Base-by-base conservation (phyloP, 2,329 filamentous ascomycete species). In the Aspergillus novoparasiticus region DNA sequence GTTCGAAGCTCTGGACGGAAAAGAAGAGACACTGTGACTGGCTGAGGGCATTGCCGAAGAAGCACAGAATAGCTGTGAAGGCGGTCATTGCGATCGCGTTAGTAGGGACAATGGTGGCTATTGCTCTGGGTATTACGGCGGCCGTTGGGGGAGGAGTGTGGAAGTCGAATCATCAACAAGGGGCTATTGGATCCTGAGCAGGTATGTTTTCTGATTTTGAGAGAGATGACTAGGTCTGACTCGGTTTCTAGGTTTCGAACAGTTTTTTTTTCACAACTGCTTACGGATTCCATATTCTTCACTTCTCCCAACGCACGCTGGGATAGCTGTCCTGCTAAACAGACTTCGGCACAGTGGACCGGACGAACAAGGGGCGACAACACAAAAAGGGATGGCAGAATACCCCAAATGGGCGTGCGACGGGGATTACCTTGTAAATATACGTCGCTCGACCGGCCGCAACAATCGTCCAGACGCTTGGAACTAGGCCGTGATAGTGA, bases 111-210 rank as follows among this genome's bases (percentile, higher is more conserved):
- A 80, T 80, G 74, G 76, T 82, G 21, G 81, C 76, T 6, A 76
- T 83, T 62, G 81, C 79, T 11, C 65, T 83, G 63, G 80, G 81
- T 3, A 80, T 82, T 61, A 79, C 79, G 1, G 74, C 74, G 26
- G 78, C 78, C 2, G 78, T 82, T 1, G 78, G 79, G 34, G 80
- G 79, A n/a, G 76, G 79, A 6, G 77, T 81, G 4, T 82, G 79
- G 76, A 79, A 74, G 63, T 75, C 68, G 11, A 72, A 74, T 63
- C 69, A 77, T 21, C 67, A 73, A 39, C 71, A 75, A 26, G 69
- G 69, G 28, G 55, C 68, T 0, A 70, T 78, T 59, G 63, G 62
- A 36, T 69, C 46, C 58, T 60, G 46, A 43, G 53, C 63, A 39
- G 70, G 72, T 64, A 53, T 11, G 50, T 30, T n/a, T 9, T 34